Conservation (phyloP, 176 grass and related monocot genomes). For the Neostapfia colusana region DNA sequence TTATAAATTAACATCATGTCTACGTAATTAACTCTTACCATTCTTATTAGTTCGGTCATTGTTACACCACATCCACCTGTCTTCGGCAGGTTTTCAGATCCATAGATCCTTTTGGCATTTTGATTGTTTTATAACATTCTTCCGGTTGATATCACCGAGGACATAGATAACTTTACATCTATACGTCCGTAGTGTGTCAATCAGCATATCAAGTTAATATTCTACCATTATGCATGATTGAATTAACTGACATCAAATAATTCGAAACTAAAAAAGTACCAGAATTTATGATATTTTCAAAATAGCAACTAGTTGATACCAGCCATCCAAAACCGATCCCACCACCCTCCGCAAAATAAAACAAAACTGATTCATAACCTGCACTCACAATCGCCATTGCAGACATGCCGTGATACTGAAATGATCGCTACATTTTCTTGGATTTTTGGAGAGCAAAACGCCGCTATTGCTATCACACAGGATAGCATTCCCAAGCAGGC, state of each 20-base stretch:
- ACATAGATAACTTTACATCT: slow-evolving; percentile 1
- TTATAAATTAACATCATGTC: slow-evolving; percentile 15
- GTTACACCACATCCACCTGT: slow-evolving; percentile 46
- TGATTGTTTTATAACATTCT: slow-evolving; percentile 30
- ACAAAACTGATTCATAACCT: neutral
- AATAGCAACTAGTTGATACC: neutral
- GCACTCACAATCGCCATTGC: neutral
- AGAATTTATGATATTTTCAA: neutral
- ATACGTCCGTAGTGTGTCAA: neutral
- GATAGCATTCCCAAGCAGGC: too few relatives aligned
- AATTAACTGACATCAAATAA: too few relatives aligned
- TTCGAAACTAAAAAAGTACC: too few relatives aligned
- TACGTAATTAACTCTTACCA: slow-evolving; percentile 7
- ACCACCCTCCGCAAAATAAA: neutral
- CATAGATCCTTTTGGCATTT: slow-evolving; percentile 26
- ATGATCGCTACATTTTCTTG: neutral
- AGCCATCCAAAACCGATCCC: neutral
- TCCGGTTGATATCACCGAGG: neutral
- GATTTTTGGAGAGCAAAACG: neutral
- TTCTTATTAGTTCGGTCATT: neutral
- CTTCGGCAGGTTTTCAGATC: slow-evolving; percentile 2
- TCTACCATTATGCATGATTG: too few relatives aligned
- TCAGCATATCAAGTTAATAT: neutral
- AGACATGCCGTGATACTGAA: neutral
- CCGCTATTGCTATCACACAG: too few relatives aligned